These are phyloP conservation scores for Pisolithus albus DNA, from an alignment of 768 basidiomycete genomes.

Conservation along the genomic window DNA sequence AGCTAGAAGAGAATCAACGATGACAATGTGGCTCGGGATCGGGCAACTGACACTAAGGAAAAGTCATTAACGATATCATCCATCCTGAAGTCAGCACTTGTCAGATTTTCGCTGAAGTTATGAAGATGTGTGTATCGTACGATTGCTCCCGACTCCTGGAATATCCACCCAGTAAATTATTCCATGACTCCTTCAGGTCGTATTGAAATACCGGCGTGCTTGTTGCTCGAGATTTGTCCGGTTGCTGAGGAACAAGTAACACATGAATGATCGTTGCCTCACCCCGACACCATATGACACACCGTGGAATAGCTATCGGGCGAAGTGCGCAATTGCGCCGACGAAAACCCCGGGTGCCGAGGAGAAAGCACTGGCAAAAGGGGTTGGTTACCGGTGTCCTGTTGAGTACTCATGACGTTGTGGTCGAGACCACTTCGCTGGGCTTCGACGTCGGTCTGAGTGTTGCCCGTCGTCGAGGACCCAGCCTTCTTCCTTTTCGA, in stretches of 20 bases:
- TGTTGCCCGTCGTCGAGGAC: conserved; percentile 25
- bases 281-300: conserved; percentile 5
- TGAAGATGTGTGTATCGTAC: conserved; percentile 22
- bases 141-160: conserved; percentile 35
- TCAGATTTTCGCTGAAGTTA: background rate
- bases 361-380: conserved; percentile 28
- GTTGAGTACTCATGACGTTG: conserved; percentile 19
- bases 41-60: conserved; percentile 40
- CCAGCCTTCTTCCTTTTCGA: conserved; percentile 47
- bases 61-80: conserved; percentile 46
- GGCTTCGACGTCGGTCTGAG: conserved; percentile 24
- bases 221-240: conserved; percentile 24
- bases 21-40: background rate
- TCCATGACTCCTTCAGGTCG: conserved; percentile 41
- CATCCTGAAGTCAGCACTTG: conserved; percentile 28
- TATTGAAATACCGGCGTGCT: conserved; percentile 27
- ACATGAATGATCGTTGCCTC: background rate
- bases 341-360: conserved; percentile 24
- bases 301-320: conserved; percentile 23
- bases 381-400: conserved; percentile 17
- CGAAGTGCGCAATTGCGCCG: conserved; percentile 20
- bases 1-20: conserved; percentile 36
- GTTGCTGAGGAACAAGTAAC: conserved; percentile 16
- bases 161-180: conserved; percentile 39
- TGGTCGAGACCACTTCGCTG: conserved; percentile 21